Conservation (phyloP, 2,329 filamentous ascomycete species). For the Teratosphaeria nubilosa region DNA sequence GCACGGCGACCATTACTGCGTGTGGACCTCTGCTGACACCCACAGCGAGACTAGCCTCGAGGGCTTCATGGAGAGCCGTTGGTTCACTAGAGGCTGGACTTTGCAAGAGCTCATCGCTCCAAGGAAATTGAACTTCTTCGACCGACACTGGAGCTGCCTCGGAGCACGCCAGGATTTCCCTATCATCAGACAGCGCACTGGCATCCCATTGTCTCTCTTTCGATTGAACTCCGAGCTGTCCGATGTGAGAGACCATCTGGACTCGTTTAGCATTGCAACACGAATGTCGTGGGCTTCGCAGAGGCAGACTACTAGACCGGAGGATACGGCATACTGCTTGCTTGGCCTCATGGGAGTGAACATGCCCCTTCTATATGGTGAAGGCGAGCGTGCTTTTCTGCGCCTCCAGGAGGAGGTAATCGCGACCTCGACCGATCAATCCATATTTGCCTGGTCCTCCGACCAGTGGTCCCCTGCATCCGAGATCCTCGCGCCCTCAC, state of each 20-base stretch:
- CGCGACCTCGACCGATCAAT: constrained; percentile 8
- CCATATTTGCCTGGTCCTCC: constrained; percentile 14
- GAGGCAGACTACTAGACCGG: constrained; percentile 13
- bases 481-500: too few relatives aligned
- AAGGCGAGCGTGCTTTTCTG: constrained; percentile 10
- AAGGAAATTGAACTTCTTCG: background rate
- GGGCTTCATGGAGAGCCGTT: background rate
- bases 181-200: background rate
- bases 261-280: background rate
- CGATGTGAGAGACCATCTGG: background rate
- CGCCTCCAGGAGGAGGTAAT: constrained; percentile 8
- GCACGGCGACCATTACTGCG: background rate
- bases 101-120: background rate
- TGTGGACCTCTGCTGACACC: background rate
- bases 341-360: constrained; percentile 35
- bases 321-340: constrained; percentile 37
- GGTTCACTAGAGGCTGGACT: background rate
- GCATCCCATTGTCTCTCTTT: too few relatives aligned
- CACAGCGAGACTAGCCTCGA: background rate
- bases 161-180: background rate
- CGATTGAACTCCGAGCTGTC: too few relatives aligned
- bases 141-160: background rate
- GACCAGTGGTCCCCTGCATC: too few relatives aligned
- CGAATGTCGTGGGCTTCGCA: constrained; percentile 11
- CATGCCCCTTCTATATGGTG: constrained; percentile 36